Evolutionary conservation across 495 filamentous ascomycete species (phyloP), one percentile per base, ranked within the genome.

Genomic region (Mytilinidion resinicola): DNA sequence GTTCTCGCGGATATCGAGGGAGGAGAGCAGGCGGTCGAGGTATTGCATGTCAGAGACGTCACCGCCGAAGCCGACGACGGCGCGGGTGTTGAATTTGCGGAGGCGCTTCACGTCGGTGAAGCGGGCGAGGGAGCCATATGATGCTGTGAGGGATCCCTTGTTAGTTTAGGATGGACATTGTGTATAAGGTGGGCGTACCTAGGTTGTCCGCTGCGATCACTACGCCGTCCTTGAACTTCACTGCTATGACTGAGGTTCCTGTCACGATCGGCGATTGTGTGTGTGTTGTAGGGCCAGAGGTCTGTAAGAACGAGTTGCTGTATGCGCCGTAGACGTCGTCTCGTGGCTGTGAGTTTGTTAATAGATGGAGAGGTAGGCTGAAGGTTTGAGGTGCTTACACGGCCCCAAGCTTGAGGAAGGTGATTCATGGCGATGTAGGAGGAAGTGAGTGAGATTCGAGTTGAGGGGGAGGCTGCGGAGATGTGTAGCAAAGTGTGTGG

Each of bases 21-120:
- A 85, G 67, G 80, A 84, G 57, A 98, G 84, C 58, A 95, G 81
- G 53, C 93, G 89, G 80, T 95, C 87, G 21, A 98, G 84, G 74
- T 91, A 90, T 76, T 98, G 93, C 93, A 98, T 97, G 78, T 98
- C 93, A 59, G 87, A 91, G 53, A 98, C 89, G 77, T 97, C 87
- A 73, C 95, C 89, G 72, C 90, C 86, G 78, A 96, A 92, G 60
- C 90, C 87, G 69, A 97, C 74, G 55, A 96, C 74, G 30, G 87
- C 85, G 41, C 77, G 72, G 63, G 83, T 79, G 74, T 85, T 85
- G 75, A 98, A 97, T 57, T 82, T 78, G 60, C 87, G 88, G 57
- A 98, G 87, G 60, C 81, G 82, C 67, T 96, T 91, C 64, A 96
- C 89, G 74, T 96, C 88, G 66, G 89, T 89, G 80, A 97, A 98